Percentiles rank a stretch among this genome's conserved stretches.
Conservation (phyloP, 2,329 filamentous ascomycete species). For the Claviceps digitariae region DNA sequence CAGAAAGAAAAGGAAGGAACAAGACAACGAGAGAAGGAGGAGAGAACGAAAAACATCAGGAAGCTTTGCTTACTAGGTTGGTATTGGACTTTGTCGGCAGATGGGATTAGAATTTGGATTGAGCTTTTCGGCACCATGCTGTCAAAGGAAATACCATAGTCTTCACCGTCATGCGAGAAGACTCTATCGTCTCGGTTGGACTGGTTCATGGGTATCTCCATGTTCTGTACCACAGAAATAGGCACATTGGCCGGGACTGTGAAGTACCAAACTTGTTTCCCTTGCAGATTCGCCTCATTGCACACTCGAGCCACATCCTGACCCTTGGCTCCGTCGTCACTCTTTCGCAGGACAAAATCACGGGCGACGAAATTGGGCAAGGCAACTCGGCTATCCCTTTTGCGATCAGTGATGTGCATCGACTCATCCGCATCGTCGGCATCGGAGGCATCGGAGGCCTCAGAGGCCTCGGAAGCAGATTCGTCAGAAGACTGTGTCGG, state of each 20-base stretch:
- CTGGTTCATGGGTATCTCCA: slow-evolving; percentile 46
- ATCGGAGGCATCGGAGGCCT: slow-evolving; percentile 11
- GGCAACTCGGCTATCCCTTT: slow-evolving; percentile 21
- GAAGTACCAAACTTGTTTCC: slow-evolving; percentile 73
- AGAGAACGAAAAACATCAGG: neutral
- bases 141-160: slow-evolving; percentile 47
- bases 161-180: slow-evolving; percentile 48
- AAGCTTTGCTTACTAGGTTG: slow-evolving; percentile 30
- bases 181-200: slow-evolving; percentile 38
- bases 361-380: slow-evolving; percentile 33
- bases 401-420: slow-evolving; percentile 23
- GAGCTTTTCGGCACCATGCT: slow-evolving; percentile 33
- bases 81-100: slow-evolving; percentile 39
- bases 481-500: slow-evolving; percentile 1
- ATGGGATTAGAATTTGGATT: slow-evolving; percentile 49
- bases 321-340: slow-evolving; percentile 22
- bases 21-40: neutral
- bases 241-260: slow-evolving; percentile 57
- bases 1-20: neutral
- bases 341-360: slow-evolving; percentile 40
- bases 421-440: slow-evolving; percentile 25
- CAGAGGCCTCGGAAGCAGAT: slow-evolving; percentile 9
- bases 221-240: slow-evolving; percentile 51
- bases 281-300: slow-evolving; percentile 42
- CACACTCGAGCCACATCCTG: slow-evolving; percentile 41